Percentiles rank a stretch among this genome's conserved stretches.
These are phyloP conservation scores for Trichoderma sp. DNA, from an alignment of 2,329 filamentous ascomycete genomes.

Conservation along the genomic window DNA sequence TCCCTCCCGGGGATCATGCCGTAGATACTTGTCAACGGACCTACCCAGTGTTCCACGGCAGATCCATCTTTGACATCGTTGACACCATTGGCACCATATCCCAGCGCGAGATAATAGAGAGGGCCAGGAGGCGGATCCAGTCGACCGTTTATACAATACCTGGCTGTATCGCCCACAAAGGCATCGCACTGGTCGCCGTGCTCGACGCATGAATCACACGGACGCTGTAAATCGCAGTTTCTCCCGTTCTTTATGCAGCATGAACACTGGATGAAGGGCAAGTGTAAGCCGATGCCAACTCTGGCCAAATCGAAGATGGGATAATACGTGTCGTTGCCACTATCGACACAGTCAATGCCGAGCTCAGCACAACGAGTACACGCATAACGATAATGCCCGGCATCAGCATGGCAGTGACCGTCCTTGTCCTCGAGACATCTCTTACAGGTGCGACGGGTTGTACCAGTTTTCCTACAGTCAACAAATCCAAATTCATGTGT, in stretches of 20 bases:
- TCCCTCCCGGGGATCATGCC: constrained; percentile 5
- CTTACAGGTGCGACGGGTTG: constrained; percentile 25
- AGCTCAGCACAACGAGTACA: constrained; percentile 34
- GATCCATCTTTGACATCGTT: constrained; percentile 30
- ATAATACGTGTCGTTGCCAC: constrained; percentile 12
- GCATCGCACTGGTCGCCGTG: constrained; percentile 24
- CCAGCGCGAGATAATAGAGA: constrained; percentile 39
- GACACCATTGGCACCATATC: constrained; percentile 34
- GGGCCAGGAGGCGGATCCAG: constrained; percentile 27
- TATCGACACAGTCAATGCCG: constrained; percentile 34
- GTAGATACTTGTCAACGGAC: constrained; percentile 26
- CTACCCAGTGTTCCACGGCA: constrained; percentile 32
- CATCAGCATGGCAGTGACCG: constrained; percentile 27
- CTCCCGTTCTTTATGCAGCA: constrained; percentile 28
- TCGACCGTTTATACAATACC: constrained; percentile 26
- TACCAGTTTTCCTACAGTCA: constrained; percentile 24
- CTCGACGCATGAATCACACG: constrained; percentile 39
- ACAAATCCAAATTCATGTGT: constrained; percentile 22
- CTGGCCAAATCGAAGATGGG: constrained; percentile 34
- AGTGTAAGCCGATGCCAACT: constrained; percentile 35
- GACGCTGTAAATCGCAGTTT: constrained; percentile 41
- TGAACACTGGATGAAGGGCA: constrained; percentile 31
- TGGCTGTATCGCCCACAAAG: constrained; percentile 7
- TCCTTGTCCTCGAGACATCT: constrained; percentile 21
- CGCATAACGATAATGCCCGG: constrained; percentile 21